A percentile compares a stretch with the other conserved stretches of the same genome.
Evolutionary conservation across 139 green algal genomes (phyloP).

Genomic region (Chlorella vulgaris): DNA sequence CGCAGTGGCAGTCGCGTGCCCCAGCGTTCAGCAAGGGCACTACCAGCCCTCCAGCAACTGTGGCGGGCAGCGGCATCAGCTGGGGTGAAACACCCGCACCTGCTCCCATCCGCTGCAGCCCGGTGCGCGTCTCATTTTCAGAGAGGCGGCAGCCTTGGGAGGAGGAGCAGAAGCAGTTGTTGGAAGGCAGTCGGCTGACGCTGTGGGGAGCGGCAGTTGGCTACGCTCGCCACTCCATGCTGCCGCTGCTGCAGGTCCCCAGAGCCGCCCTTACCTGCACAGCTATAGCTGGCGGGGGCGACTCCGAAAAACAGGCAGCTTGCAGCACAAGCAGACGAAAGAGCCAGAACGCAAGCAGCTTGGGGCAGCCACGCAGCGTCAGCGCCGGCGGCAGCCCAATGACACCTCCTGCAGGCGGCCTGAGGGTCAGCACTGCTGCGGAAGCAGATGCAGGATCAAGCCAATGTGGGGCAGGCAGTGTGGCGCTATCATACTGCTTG

Average conservation of each 20-base stretch:
- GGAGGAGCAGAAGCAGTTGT: constrained; percentile 2
- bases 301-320: too few relatives aligned
- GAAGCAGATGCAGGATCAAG: background rate
- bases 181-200: background rate
- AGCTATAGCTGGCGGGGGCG: too few relatives aligned
- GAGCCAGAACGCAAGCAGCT: background rate
- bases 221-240: background rate
- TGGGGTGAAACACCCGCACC: background rate
- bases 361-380: background rate
- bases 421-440: background rate
- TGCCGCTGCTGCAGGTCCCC: constrained; percentile 37
- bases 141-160: too few relatives aligned
- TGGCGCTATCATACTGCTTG: background rate
- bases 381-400: background rate
- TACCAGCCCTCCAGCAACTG: background rate
- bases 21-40: background rate
- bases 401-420: background rate
- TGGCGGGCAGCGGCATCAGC: background rate
- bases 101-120: background rate
- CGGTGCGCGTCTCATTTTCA: background rate
- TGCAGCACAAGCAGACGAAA: background rate
- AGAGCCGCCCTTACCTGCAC: constrained; percentile 6
- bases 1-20: too few relatives aligned
- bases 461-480: background rate
- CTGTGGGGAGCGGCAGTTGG: constrained; percentile 15